phyloP scores from a whole-genome alignment of 768 basidiomycete genomes.

The Pleurotus giganteus region DNA sequence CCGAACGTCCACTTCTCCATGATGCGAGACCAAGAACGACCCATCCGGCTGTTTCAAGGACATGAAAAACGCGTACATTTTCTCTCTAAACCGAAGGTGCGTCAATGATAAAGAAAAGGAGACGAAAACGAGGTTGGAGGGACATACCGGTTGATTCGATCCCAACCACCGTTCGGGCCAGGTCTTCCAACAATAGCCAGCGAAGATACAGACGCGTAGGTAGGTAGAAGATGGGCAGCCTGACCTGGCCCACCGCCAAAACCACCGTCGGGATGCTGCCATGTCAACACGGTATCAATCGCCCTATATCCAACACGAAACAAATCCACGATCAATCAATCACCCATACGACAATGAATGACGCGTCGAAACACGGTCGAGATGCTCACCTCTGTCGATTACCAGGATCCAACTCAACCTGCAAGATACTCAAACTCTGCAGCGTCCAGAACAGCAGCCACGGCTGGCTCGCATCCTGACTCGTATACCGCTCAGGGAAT shows the following conservation, averaged over 20 bases:
- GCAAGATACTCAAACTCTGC: slow-evolving; percentile 78
- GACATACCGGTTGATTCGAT: slow-evolving; percentile 82
- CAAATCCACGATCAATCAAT: slow-evolving; percentile 2
- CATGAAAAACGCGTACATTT: slow-evolving; percentile 86
- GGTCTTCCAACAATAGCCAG: slow-evolving; percentile 80
- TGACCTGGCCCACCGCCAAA: slow-evolving; percentile 94
- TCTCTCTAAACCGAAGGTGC: too few species aligned
- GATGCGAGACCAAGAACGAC: slow-evolving; percentile 85
- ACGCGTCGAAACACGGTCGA: too few species aligned
- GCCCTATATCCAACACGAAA: slow-evolving; percentile 43
- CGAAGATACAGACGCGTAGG: slow-evolving; percentile 84
- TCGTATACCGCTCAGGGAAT: slow-evolving; percentile 74
- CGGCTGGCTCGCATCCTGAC: slow-evolving; percentile 91
- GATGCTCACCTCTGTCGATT: slow-evolving; percentile 81
- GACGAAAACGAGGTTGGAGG: too few species aligned
- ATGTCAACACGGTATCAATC: slow-evolving; percentile 75
- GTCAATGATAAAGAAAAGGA: too few species aligned
- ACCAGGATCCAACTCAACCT: slow-evolving; percentile 71
- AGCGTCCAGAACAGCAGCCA: slow-evolving; percentile 95
- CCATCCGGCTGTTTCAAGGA: slow-evolving; percentile 91
- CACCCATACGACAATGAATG: slow-evolving; percentile 20
- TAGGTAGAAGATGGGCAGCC: slow-evolving; percentile 82
- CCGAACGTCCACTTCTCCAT: slow-evolving; percentile 95
- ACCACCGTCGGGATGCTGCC: slow-evolving; percentile 86
- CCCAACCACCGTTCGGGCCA: slow-evolving; percentile 79